phyloP scores from a whole-genome alignment of 2,329 filamentous ascomycete genomes.

The Colletotrichum magnum region DNA sequence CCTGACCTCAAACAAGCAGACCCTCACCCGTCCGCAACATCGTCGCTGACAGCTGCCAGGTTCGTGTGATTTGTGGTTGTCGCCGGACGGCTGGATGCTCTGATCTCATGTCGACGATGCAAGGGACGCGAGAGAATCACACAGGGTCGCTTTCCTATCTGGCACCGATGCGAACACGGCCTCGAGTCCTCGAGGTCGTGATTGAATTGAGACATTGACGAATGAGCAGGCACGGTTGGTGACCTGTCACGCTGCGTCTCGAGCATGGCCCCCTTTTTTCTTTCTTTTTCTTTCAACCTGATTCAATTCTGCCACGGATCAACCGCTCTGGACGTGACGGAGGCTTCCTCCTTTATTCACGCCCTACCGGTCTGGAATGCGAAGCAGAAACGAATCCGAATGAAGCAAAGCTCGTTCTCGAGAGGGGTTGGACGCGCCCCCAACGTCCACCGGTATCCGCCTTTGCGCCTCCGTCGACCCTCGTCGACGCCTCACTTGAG shows the following conservation, averaged over 20 bases:
- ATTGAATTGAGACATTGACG: conserved; percentile 17
- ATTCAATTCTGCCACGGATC: conserved; percentile 16
- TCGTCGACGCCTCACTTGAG: conserved; percentile 8
- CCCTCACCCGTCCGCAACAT: not conserved
- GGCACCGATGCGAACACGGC: not conserved
- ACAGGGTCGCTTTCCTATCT: conserved; percentile 25
- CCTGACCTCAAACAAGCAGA: not conserved
- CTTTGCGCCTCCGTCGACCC: not conserved
- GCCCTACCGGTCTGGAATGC: conserved; percentile 16
- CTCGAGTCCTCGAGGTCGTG: not conserved
- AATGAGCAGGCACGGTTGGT: conserved; percentile 4
- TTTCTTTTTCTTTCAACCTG: conserved; percentile 31
- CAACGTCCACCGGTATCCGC: conserved; percentile 7
- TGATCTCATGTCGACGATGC: conserved; percentile 24
- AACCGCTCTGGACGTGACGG: conserved; percentile 13
- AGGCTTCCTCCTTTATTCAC: conserved; percentile 5
- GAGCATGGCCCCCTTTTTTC: conserved; percentile 18
- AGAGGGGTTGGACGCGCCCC: conserved; percentile 5
- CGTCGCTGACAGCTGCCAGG: not conserved
- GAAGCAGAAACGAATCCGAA: conserved; percentile 24
- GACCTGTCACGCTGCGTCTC: conserved; percentile 34
- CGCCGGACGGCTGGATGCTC: conserved; percentile 12
- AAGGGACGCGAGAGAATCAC: conserved; percentile 10
- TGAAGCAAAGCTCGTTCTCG: conserved; percentile 10
- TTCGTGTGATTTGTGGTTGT: not conserved